These are phyloP conservation scores for Spizellomyces sp. DNA, from an alignment of 192 early-diverging fungal genomes.

Conservation along the genomic window DNA sequence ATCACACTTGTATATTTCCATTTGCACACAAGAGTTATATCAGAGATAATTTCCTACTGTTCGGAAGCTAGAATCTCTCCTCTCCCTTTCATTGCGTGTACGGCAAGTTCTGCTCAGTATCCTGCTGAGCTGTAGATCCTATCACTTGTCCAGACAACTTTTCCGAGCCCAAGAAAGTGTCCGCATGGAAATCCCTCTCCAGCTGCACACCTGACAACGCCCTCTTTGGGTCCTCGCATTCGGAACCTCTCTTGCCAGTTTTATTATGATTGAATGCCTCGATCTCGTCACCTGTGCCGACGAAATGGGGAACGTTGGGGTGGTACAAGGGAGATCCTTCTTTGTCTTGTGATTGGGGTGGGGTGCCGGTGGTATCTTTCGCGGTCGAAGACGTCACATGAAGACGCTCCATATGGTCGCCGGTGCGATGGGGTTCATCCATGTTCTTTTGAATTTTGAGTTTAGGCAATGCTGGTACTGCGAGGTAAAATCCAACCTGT, in stretches of 20 bases:
- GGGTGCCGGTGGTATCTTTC: not conserved
- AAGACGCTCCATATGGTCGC: conserved; percentile 1
- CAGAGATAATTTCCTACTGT: too few species aligned
- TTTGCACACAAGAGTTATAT: too few species aligned
- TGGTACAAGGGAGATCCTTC: conserved; percentile 1
- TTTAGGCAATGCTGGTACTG: too few species aligned
- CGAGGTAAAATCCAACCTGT: too few species aligned
- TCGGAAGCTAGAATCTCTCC: too few species aligned
- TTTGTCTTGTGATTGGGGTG: not conserved
- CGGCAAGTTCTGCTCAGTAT: not conserved
- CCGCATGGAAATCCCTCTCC: not conserved
- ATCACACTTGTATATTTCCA: too few species aligned
- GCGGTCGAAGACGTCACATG: not conserved
- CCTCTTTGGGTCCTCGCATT: not conserved
- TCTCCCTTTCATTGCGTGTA: too few species aligned
- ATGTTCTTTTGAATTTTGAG: too few species aligned
- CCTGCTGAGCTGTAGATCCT: conserved; percentile 3
- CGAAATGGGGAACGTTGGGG: conserved; percentile 1
- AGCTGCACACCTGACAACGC: conserved; percentile 1
- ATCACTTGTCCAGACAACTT: conserved; percentile 3
- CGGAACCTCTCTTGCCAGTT: not conserved
- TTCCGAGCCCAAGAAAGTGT: not conserved
- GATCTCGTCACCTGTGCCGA: not conserved
- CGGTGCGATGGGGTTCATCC: not conserved
- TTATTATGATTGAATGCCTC: not conserved